These are phyloP conservation scores for Yamadazyma friedrichii DNA, from an alignment of 1,139 yeast genomes.

Conservation along the genomic window DNA sequence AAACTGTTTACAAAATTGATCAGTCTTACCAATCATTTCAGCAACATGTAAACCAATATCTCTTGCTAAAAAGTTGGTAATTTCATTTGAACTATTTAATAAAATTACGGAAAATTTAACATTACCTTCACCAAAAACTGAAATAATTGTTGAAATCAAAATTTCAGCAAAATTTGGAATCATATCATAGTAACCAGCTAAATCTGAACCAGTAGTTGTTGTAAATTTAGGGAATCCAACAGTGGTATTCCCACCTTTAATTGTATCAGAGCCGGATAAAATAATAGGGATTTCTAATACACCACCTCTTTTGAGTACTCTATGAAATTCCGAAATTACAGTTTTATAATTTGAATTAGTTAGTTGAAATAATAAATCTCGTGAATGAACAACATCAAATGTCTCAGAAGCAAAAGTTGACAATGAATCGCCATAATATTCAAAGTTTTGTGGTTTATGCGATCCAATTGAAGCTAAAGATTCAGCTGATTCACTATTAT, in stretches of 20 bases:
- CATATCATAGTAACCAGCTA: constrained; percentile 20
- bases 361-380: constrained; percentile 36
- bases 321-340: constrained; percentile 31
- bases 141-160: constrained; percentile 22
- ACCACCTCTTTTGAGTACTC: constrained; percentile 40
- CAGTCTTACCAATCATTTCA: constrained; percentile 36
- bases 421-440: constrained; percentile 30
- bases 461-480: constrained; percentile 11
- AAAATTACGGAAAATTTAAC: constrained; percentile 33
- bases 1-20: constrained; percentile 26
- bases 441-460: constrained; percentile 39
- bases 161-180: constrained; percentile 27
- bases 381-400: constrained; percentile 36
- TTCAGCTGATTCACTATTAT: constrained; percentile 10
- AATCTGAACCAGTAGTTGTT: constrained; percentile 17
- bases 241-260: constrained; percentile 11
- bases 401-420: constrained; percentile 28
- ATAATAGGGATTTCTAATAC: constrained; percentile 32
- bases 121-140: constrained; percentile 33
- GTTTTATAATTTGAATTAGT: constrained; percentile 25
- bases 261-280: constrained; percentile 22
- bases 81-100: constrained; percentile 31
- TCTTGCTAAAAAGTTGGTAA: constrained; percentile 30
- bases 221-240: constrained; percentile 21
- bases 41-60: constrained; percentile 31